phyloP scores from a whole-genome alignment of 169 alveolate genomes.

The Condylostoma magnum region DNA sequence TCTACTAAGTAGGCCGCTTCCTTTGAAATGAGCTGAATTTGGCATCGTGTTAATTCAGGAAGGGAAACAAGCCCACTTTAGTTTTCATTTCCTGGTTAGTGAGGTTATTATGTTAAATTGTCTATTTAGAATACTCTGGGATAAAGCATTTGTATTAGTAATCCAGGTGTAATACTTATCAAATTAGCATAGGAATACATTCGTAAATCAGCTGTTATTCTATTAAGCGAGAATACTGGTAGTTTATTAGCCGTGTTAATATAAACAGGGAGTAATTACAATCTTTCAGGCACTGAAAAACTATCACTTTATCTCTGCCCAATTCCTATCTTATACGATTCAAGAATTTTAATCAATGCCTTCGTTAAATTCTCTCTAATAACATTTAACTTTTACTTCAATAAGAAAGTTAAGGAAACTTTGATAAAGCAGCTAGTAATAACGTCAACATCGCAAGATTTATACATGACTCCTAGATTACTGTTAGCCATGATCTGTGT shows the following conservation, averaged over 20 bases:
- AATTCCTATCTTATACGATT: constrained; percentile 15
- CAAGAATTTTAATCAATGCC: constrained; percentile 22
- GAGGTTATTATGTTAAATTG: not conserved
- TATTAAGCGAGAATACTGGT: constrained; percentile 25
- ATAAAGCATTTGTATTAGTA: constrained; percentile 18
- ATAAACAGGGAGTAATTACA: constrained; percentile 42
- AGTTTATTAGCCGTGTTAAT: constrained; percentile 30
- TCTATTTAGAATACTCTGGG: constrained; percentile 10
- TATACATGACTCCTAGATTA: constrained; percentile 25
- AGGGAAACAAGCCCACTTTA: not conserved
- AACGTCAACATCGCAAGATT: constrained; percentile 42
- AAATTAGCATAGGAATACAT: constrained; percentile 16
- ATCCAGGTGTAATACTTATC: constrained; percentile 21
- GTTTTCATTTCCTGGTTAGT: not conserved
- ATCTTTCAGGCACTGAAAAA: constrained; percentile 39
- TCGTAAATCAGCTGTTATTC: not conserved
- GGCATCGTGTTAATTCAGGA: constrained; percentile 17
- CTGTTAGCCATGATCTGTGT: constrained; percentile 12
- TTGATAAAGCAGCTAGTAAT: constrained; percentile 11
- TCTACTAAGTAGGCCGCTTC: constrained; percentile 35
- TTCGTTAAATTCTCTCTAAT: constrained; percentile 38
- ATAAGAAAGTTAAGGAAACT: not conserved
- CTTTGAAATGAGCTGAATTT: not conserved
- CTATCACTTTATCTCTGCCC: constrained; percentile 19
- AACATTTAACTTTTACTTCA: not conserved